Conservation (phyloP, 768 basidiomycete genomes). For the Calocybe gangraenosa region DNA sequence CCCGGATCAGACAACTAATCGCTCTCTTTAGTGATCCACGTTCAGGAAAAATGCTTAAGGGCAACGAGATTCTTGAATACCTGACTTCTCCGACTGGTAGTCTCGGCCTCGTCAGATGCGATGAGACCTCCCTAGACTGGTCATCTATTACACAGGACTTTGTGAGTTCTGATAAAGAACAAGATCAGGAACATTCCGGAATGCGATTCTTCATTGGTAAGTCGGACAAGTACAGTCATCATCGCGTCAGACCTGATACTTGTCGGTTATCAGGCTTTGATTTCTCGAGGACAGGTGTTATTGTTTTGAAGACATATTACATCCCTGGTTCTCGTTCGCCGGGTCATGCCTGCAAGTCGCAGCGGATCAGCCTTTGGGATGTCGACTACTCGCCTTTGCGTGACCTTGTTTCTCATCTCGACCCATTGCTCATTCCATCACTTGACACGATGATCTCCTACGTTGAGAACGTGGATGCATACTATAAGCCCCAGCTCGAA, state of each 20-base stretch:
- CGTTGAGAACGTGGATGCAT: constrained; percentile 18
- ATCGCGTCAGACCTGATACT: neutral
- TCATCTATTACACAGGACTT: constrained; percentile 24
- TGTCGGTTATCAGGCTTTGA: constrained; percentile 23
- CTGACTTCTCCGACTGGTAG: constrained; percentile 22
- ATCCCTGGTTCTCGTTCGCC: constrained; percentile 18
- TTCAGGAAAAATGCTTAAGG: constrained; percentile 20
- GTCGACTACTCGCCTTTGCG: constrained; percentile 20
- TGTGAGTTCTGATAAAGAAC: constrained; percentile 20
- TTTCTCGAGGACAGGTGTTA: constrained; percentile 21
- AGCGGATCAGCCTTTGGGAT: constrained; percentile 20
- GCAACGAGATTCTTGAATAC: constrained; percentile 24
- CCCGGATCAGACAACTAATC: neutral
- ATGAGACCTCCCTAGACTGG: constrained; percentile 22
- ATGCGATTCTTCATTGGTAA: constrained; percentile 29
- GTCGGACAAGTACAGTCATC: neutral
- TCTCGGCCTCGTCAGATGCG: constrained; percentile 24
- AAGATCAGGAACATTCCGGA: constrained; percentile 14
- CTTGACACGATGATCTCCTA: constrained; percentile 24
- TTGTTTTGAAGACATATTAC: constrained; percentile 28
- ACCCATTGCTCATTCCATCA: constrained; percentile 21
- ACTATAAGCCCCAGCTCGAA: constrained; percentile 21
- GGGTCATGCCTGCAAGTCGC: neutral
- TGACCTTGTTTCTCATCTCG: constrained; percentile 19
- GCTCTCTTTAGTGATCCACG: constrained; percentile 21